phyloP scores from a whole-genome alignment of 768 basidiomycete genomes.

The Lanmaoa pseudosensibilis region DNA sequence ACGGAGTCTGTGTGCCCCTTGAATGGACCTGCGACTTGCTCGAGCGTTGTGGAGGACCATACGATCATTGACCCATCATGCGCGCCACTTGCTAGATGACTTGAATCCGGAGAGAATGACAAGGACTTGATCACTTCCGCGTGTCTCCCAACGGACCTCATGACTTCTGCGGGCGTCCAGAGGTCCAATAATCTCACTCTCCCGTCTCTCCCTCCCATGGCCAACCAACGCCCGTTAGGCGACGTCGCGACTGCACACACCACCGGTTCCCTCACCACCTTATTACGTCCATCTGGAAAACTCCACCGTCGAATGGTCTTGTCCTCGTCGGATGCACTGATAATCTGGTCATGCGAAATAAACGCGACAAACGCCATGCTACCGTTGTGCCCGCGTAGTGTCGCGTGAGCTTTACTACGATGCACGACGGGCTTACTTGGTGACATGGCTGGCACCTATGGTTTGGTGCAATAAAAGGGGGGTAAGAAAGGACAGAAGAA shows the following conservation, averaged over 20 bases:
- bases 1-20: constrained; percentile 11
- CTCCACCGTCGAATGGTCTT: constrained; percentile 18
- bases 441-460: background rate
- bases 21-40: constrained; percentile 6
- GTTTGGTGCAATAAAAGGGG: background rate
- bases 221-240: constrained; percentile 13
- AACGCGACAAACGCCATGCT: constrained; percentile 19
- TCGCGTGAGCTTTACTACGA: background rate
- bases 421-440: background rate
- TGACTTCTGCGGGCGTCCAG: background rate
- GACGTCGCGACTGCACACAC: constrained; percentile 8
- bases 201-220: constrained; percentile 17
- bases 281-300: background rate
- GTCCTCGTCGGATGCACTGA: constrained; percentile 24
- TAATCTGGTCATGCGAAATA: constrained; percentile 10
- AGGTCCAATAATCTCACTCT: constrained; percentile 12
- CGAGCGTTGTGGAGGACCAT: constrained; percentile 16
- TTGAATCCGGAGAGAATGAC: constrained; percentile 21
- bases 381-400: constrained; percentile 15
- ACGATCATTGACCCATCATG: constrained; percentile 16
- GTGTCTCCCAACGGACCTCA: constrained; percentile 7
- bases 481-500: background rate
- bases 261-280: constrained; percentile 6
- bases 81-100: constrained; percentile 16
- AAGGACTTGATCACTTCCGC: constrained; percentile 9